Percentiles rank a stretch among this genome's conserved stretches.
These are phyloP conservation scores for Medicago ruthenica DNA, from an alignment of 306 rosid genomes.

Conservation along the genomic window DNA sequence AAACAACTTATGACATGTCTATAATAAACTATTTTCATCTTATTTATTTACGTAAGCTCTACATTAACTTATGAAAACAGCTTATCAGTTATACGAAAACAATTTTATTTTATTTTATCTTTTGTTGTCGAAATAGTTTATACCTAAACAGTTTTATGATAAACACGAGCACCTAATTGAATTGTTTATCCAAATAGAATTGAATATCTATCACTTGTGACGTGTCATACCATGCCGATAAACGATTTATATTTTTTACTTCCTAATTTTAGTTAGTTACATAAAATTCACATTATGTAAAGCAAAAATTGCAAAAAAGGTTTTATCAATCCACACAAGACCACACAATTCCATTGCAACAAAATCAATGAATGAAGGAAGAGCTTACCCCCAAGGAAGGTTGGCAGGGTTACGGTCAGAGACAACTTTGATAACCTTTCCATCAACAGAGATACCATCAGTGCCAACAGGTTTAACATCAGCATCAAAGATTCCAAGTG, in stretches of 20 bases:
- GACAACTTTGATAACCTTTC: constrained; percentile 88
- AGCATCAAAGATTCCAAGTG: constrained; percentile 92
- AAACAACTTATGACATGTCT: neutral
- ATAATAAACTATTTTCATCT: neutral
- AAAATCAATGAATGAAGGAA: neutral
- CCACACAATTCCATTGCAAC: neutral
- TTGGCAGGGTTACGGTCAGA: constrained; percentile 76
- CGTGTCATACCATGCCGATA: neutral
- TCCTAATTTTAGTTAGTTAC: neutral
- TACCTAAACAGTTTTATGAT: neutral
- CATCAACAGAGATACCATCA: constrained; percentile 80
- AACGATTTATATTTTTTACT: neutral
- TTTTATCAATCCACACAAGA: neutral
- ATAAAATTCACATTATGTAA: neutral
- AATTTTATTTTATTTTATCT: no score
- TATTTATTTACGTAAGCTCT: neutral
- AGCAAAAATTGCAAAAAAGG: neutral
- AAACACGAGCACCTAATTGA: no score
- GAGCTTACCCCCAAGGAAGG: constrained; percentile 93
- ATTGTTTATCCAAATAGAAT: neutral
- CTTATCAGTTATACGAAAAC: no score
- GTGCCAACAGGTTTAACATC: constrained; percentile 86
- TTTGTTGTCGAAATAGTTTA: neutral
- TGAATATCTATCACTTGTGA: neutral
- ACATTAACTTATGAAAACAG: neutral